A percentile compares a stretch with the other conserved stretches of the same genome.
These are phyloP conservation scores for Aspergillus ostianus DNA, from an alignment of 495 filamentous ascomycete species.

Conservation along the genomic window DNA sequence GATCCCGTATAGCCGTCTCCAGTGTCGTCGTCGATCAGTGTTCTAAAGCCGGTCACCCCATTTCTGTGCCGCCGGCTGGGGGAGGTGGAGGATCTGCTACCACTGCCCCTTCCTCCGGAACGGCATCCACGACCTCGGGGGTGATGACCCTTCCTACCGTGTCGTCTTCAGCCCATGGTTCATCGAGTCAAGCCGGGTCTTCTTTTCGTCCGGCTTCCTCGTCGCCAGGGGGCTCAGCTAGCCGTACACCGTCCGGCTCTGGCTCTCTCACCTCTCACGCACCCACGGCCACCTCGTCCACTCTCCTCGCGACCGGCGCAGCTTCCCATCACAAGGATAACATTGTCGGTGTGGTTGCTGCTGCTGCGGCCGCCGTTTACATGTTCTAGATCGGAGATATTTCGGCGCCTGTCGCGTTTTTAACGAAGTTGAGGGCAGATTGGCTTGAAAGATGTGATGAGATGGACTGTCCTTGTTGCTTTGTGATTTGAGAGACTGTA, in stretches of 20 bases:
- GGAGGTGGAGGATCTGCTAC: constrained; percentile 17
- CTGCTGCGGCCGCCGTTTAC: constrained; percentile 31
- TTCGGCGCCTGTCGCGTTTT: no score
- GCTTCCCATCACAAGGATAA: constrained; percentile 27
- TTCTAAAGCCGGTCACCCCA: constrained; percentile 37
- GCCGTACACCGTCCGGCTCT: constrained; percentile 8
- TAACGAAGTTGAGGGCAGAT: background rate
- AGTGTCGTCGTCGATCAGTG: constrained; percentile 36
- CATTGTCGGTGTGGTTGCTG: constrained; percentile 29
- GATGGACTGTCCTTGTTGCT: no score
- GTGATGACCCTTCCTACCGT: constrained; percentile 14
- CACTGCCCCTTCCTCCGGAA: constrained; percentile 9
- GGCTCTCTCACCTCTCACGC: constrained; percentile 8
- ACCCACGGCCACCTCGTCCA: constrained; percentile 10
- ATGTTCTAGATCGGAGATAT: constrained; percentile 24
- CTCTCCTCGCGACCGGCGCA: constrained; percentile 25
- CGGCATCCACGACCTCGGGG: constrained; percentile 8
- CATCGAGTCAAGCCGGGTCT: constrained; percentile 8
- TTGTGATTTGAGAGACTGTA: background rate
- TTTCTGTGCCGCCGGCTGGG: constrained; percentile 34
- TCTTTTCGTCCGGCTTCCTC: constrained; percentile 11
- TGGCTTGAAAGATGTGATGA: background rate
- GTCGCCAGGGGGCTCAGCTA: background rate
- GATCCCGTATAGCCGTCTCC: constrained; percentile 30
- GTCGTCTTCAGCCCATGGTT: constrained; percentile 5